Conservation (phyloP, 1,284 basidiomycete genomes). For the Waitea zeae region DNA sequence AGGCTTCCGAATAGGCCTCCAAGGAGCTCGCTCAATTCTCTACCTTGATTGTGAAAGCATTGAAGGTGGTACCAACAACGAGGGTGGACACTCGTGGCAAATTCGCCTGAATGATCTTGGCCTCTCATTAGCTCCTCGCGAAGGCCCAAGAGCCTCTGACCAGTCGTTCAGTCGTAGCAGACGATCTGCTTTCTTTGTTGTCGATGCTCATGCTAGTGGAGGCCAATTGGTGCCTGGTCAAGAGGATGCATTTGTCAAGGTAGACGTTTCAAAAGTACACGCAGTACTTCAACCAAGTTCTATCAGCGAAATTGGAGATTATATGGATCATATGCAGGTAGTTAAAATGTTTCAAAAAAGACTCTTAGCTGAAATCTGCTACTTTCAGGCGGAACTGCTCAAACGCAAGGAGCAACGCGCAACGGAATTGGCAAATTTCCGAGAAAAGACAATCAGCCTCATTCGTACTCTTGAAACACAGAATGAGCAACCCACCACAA, state of each 20-base stretch:
- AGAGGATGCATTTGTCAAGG: slow-evolving; percentile 24
- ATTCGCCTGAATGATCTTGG: slow-evolving; percentile 51
- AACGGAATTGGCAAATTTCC: slow-evolving; percentile 65
- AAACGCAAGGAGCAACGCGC: slow-evolving; percentile 57
- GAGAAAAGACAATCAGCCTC: slow-evolving; percentile 57
- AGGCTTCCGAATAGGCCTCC: slow-evolving; percentile 63
- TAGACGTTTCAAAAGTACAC: slow-evolving; percentile 61
- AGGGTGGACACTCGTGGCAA: slow-evolving; percentile 32
- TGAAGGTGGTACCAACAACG: slow-evolving; percentile 34
- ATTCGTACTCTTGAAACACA: slow-evolving; percentile 58
- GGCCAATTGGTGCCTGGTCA: slow-evolving; percentile 11
- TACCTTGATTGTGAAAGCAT: slow-evolving; percentile 63
- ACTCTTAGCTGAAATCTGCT: too few relatives aligned
- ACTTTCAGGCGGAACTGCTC: slow-evolving; percentile 52
- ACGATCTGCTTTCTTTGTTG: slow-evolving; percentile 67
- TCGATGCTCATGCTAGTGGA: slow-evolving; percentile 44
- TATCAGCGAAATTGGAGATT: slow-evolving; percentile 75
- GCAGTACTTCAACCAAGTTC: slow-evolving; percentile 88
- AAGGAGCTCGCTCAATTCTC: slow-evolving; percentile 51
- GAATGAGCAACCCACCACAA: slow-evolving; percentile 19
- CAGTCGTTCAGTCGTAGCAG: slow-evolving; percentile 35
- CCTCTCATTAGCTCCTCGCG: slow-evolving; percentile 53
- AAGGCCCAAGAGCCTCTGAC: slow-evolving; percentile 15
- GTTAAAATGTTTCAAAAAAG: too few relatives aligned
- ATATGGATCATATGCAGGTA: slow-evolving; percentile 70